Base-by-base conservation (phyloP, 352 stramenopile genomes). In the Blastocystis sp. region DNA sequence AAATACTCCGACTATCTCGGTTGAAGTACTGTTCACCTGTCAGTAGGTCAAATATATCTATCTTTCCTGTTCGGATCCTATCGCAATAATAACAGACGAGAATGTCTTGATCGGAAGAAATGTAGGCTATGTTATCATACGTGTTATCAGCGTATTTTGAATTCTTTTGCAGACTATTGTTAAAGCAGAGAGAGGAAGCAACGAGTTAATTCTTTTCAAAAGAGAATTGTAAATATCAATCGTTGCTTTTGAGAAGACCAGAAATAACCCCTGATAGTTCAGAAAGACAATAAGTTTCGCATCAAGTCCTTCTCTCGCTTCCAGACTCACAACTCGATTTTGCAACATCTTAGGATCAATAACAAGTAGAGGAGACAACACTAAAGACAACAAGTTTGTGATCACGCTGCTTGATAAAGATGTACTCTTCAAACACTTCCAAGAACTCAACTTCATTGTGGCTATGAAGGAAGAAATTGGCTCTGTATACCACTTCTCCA, bases 361-460 rank as follows among this genome's bases (percentile, higher is more conserved):
- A 1, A 19, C n/a, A 21, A 29, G 21, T 43, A 57, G 39, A 29
- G 16, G 6, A 39, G 66, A 39, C 21, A 56, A 78, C 66, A 32
- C 66, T 78, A 32, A 56, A 78, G 32, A 78, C 49, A 16, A 78
- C 66, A 32, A 78, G 66, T 14, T 51, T 39, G 43, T 78, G 66
- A 21, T 54, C 66, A 35, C 43, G 37, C 66, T 78, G 66, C 37
- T 78, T 78, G 66, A 78, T 78, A 39, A 78, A 78, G 43, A 78
- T 78, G 66, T 58, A 78, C 66, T 78, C 66, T 54, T 78, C 66
- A 46, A 78, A 78, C 14, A 78, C 66, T 59, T 78, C 66, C 29
- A 78, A 21, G 43, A 78, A 78, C 66, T 78, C 66, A 9, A 78
- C 66, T 39, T 78, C 66, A 29, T 78, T 78, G 2, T 43, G 24